Evolutionary conservation across 257 asterid genomes (phyloP).

Genomic region (Solanum lycopersicoides): DNA sequence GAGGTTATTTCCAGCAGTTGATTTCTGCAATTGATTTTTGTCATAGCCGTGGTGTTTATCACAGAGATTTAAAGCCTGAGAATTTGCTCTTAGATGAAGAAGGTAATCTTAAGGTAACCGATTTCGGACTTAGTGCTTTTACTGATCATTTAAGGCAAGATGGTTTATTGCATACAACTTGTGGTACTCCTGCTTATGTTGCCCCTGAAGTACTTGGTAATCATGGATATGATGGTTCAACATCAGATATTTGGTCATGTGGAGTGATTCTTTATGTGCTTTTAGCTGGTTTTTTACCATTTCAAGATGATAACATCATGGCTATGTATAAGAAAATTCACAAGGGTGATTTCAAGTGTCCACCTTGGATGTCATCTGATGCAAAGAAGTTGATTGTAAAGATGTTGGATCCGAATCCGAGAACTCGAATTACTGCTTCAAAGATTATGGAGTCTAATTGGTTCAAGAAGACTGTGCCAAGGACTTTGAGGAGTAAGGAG

Average conservation of each 20-base stretch:
- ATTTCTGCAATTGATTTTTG: slow-evolving; percentile 64
- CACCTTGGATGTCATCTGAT: slow-evolving; percentile 65
- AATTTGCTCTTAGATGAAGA: slow-evolving; percentile 51
- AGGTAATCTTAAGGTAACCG: slow-evolving; percentile 54
- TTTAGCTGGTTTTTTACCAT: slow-evolving; percentile 53
- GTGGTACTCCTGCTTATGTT: slow-evolving; percentile 69
- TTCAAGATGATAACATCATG: slow-evolving; percentile 51
- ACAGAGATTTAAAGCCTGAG: slow-evolving; percentile 63
- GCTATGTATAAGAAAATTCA: slow-evolving; percentile 46
- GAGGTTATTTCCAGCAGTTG: slow-evolving; percentile 55
- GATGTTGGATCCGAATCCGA: slow-evolving; percentile 57
- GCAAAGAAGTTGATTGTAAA: slow-evolving; percentile 33
- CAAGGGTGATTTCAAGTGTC: slow-evolving; percentile 60
- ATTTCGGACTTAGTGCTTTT: slow-evolving; percentile 57
- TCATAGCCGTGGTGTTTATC: slow-evolving; percentile 66
- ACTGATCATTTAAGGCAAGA: slow-evolving; percentile 52
- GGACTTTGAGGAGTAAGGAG: background rate
- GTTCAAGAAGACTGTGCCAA: slow-evolving; percentile 38
- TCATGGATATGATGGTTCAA: slow-evolving; percentile 56
- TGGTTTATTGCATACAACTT: slow-evolving; percentile 59
- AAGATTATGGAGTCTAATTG: slow-evolving; percentile 48
- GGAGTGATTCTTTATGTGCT: slow-evolving; percentile 55
- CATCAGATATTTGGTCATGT: slow-evolving; percentile 65
- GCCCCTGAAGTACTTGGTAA: slow-evolving; percentile 70
- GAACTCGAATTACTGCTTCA: slow-evolving; percentile 32